Evolutionary conservation across 108 stramenopile genomes (phyloP), one percentile per base, ranked within the genome.

Genomic region (Nannochloropsis salina): DNA sequence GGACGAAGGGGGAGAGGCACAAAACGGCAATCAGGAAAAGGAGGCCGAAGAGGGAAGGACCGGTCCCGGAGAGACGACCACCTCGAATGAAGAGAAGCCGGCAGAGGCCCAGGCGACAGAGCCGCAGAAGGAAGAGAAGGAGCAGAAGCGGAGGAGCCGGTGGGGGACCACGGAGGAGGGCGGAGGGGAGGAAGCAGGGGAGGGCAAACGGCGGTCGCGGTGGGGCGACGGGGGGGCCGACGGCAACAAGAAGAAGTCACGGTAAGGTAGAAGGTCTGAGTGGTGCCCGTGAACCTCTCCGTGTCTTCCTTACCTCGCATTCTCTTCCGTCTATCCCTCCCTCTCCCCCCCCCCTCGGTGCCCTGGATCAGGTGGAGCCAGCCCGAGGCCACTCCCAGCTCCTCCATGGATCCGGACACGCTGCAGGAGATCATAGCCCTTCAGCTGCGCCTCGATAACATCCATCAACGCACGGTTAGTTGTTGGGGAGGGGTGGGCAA

Each of bases 391-490:
- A 15, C 61, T 6, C 61, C 61, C 61, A n/a, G 61, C 61, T 15
- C 61, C 2, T 15, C 61, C 61, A n/a, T 74, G 61, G 61, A 74
- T 8, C 61, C 61, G 3, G 61, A 74, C 20, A 74, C 61, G 61
- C 61, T 74, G 2, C 91, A 92, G 89, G 90, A 92, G 81, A 91
- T 82, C 9, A 80, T 92, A 3, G 88, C 91, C 20, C 43, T 92
- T 86, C 90, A 92, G 45, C 83, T 92, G 84, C 80, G 89, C 20
- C 61, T 74, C 20, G 61, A 74, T 2, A 74, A 74, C 61, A 74
- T 74, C 61, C 61, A 74, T n/a, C 61, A 74, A 74, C 61, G 61
- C 82, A 44, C 44, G 44, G 44, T 44, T n/a, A n/a, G 61, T 15
- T 1, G 31, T 31, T 31, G 31, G 31, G 31, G 31, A 31, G 31